phyloP scores from a whole-genome alignment of 495 filamentous ascomycete species.

The Podospora didyma region DNA sequence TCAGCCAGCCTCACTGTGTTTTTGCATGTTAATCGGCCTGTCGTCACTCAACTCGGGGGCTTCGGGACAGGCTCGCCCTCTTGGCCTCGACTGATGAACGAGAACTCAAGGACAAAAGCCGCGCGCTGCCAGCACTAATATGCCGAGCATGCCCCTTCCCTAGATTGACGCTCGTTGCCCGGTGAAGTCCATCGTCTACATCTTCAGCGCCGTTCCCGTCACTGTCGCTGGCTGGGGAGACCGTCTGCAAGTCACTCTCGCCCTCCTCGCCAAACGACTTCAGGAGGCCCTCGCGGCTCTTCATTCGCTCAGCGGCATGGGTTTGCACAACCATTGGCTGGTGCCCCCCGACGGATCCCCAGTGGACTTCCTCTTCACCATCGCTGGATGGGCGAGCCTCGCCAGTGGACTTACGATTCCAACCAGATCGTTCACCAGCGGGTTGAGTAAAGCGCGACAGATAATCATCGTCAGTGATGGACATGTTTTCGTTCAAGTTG shows the following conservation, averaged over 20 bases:
- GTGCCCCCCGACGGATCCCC: conserved; percentile 39
- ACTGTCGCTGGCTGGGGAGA: not conserved
- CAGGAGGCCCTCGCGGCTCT: conserved; percentile 61
- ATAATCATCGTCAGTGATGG: conserved; percentile 62
- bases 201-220: conserved; percentile 42
- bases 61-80: conserved; percentile 21
- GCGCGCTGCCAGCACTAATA: conserved; percentile 70
- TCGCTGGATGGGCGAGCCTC: conserved; percentile 47
- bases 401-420: conserved; percentile 36
- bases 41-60: conserved; percentile 5
- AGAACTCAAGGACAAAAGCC: conserved; percentile 59
- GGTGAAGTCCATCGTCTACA: conserved; percentile 46
- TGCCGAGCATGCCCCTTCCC: conserved; percentile 61
- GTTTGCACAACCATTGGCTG: conserved; percentile 36
- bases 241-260: conserved; percentile 2
- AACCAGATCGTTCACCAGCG: conserved; percentile 51
- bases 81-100: conserved; percentile 41
- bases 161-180: conserved; percentile 62
- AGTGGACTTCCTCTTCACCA: conserved; percentile 40
- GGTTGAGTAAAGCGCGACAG: conserved; percentile 51
- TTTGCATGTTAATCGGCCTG: not conserved
- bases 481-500: conserved; percentile 51
- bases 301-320: conserved; percentile 27
- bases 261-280: conserved; percentile 41
- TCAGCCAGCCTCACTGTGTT: conserved; percentile 8